Percentiles rank a stretch among this genome's conserved stretches.
These are phyloP conservation scores for Glycine tomentella DNA, from an alignment of 306 rosid species.

Conservation along the genomic window DNA sequence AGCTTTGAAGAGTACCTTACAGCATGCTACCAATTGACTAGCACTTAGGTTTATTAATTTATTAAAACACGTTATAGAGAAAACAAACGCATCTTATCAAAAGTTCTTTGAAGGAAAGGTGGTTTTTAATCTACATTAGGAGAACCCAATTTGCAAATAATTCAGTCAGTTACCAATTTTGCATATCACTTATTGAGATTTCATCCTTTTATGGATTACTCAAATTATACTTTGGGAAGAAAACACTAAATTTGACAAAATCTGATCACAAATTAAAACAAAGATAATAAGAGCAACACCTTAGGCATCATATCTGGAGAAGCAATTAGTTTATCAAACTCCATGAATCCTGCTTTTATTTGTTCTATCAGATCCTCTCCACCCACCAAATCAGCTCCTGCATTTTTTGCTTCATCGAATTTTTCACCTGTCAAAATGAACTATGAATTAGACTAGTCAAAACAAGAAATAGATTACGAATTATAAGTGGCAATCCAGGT, in stretches of 20 bases:
- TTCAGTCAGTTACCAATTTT: background rate
- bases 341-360: constrained; percentile 98
- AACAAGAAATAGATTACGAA: constrained; percentile 30
- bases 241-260: background rate
- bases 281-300: constrained; percentile 64
- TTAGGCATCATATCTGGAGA: constrained; percentile 99
- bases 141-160: background rate
- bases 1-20: constrained; percentile 13
- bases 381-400: constrained; percentile 99
- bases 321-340: constrained; percentile 97
- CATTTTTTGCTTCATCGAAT: constrained; percentile 94
- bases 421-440: constrained; percentile 72
- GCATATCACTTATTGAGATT: background rate
- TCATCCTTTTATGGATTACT: constrained; percentile 6
- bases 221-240: background rate
- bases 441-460: constrained; percentile 33
- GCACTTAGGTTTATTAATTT: background rate
- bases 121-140: constrained; percentile 32
- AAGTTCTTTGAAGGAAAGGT: constrained; percentile 14
- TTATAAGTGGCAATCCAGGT: background rate
- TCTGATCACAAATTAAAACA: constrained; percentile 33
- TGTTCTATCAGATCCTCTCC: constrained; percentile 99
- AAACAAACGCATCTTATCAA: constrained; percentile 1
- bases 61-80: background rate
- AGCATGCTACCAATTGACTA: constrained; percentile 17